A percentile compares a stretch with the other conserved stretches of the same genome.
Conservation (phyloP, 345 rosid genomes). For the Citrus reticulata region DNA sequence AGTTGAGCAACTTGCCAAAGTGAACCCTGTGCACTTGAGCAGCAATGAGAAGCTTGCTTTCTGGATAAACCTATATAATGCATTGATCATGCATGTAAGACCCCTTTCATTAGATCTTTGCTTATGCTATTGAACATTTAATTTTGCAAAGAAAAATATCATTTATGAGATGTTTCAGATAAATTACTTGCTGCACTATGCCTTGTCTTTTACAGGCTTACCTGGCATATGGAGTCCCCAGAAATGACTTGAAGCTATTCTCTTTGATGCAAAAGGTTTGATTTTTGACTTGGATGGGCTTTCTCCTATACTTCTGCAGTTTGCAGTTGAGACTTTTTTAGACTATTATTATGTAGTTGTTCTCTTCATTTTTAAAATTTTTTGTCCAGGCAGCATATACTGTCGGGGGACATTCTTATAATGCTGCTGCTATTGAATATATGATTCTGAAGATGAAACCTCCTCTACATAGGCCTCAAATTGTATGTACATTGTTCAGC, state of each 20-base stretch:
- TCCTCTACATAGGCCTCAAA: constrained; percentile 82
- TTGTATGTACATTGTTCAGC: constrained; percentile 34
- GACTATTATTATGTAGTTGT: neutral
- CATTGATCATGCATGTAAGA: constrained; percentile 93
- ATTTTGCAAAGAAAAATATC: constrained; percentile 2
- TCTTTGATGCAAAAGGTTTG: constrained; percentile 96
- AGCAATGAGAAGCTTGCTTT: constrained; percentile 88
- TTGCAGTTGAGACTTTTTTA: neutral
- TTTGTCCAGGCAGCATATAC: constrained; percentile 81
- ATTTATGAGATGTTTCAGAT: neutral
- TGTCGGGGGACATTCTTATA: constrained; percentile 88
- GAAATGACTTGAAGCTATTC: constrained; percentile 87
- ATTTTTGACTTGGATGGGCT: constrained; percentile 17
- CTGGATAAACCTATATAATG: constrained; percentile 95
- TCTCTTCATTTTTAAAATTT: neutral
- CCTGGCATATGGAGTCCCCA: constrained; percentile 94
- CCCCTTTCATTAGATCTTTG: neutral
- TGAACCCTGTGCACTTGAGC: constrained; percentile 67
- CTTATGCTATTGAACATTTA: neutral
- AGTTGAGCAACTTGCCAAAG: constrained; percentile 83
- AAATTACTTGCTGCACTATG: constrained; percentile 1
- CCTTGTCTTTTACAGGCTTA: constrained; percentile 55
- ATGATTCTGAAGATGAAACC: constrained; percentile 80
- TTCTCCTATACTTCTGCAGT: neutral
- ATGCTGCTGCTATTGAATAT: constrained; percentile 75